Base-by-base conservation (phyloP, 2,329 filamentous ascomycete species). In the Cyphellophora attinorum region DNA sequence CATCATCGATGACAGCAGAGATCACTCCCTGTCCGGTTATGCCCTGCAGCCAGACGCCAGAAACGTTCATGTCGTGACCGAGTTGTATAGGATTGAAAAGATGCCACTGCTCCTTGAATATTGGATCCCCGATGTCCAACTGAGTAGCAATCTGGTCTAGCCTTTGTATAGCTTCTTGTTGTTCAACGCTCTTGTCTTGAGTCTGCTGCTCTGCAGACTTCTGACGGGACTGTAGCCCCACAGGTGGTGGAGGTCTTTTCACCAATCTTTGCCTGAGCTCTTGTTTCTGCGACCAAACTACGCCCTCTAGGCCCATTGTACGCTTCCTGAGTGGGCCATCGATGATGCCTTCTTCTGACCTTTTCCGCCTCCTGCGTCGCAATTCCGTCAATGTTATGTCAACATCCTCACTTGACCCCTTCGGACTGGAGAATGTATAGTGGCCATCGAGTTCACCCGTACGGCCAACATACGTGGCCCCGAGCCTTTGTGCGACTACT, bases 51-150 rank as follows among this genome's bases (percentile, higher is more conserved):
- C 91, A 98, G 5, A 96, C 71, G 10, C 79, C 85, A 0, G 86
- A 93, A n/a, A 96, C 86, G 51, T 98, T 98, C 52, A 98, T 74
- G 56, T 98, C 91, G 59, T 96, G 84, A 5, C 88, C 89, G 1
- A 76, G 55, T 49, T 93, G 77, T 5, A 81, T 56, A 0, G 81
- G 69, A 55, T 98, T 98, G 64, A 82, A 79, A 30, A 98, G 65
- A 68, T 98, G 91, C 91, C 91, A 98, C 60, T 98, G 91, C 37
- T 93, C 81, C 27, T 73, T 68, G 60, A 96, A 98, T 34, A 93
- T 93, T 12, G 91, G 91, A 52, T 98, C 91, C 19, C 66, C 59
- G 45, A 98, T 96, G 11, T 68, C 67, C n/a, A 98, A 67, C 2
- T 68, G 64, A 33, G 68, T 59, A 46, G 78, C 78, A 30, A 93